Conservation (phyloP, 1,284 basidiomycete species). For the Pascua guehoae region DNA sequence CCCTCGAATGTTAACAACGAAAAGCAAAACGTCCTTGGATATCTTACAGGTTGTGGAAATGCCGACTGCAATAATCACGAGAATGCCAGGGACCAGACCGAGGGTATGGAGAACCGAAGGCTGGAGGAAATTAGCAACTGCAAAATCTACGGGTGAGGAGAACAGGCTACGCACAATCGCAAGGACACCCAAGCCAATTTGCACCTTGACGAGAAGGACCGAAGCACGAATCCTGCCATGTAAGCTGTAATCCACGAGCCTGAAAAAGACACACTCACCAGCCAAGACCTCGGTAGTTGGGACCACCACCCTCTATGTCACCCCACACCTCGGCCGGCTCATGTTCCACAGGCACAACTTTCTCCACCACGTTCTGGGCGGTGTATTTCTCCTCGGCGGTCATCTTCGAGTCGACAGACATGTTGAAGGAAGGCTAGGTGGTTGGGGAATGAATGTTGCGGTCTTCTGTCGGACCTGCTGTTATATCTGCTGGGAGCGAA, state of each 20-base stretch:
- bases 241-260: neutral
- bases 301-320: constrained; percentile 21
- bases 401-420: too few relatives aligned
- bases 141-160: neutral
- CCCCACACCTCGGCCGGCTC: constrained; percentile 21
- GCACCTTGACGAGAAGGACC: constrained; percentile 34
- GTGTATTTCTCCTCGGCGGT: too few relatives aligned
- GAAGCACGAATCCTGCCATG: constrained; percentile 7
- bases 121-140: constrained; percentile 15
- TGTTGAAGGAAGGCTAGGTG: too few relatives aligned
- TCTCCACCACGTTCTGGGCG: too few relatives aligned
- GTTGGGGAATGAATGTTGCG: too few relatives aligned
- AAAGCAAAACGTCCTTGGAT: neutral
- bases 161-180: constrained; percentile 22
- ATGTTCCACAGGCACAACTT: too few relatives aligned
- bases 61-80: constrained; percentile 51
- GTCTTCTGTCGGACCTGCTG: too few relatives aligned
- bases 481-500: too few relatives aligned
- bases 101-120: constrained; percentile 29
- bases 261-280: neutral
- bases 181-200: constrained; percentile 41
- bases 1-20: constrained; percentile 21
- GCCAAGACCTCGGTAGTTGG: constrained; percentile 26
- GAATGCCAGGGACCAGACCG: constrained; percentile 53
- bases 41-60: constrained; percentile 33